Base-by-base conservation (phyloP, 805 yeast genomes). In the Zygoascus biomembranicola region DNA sequence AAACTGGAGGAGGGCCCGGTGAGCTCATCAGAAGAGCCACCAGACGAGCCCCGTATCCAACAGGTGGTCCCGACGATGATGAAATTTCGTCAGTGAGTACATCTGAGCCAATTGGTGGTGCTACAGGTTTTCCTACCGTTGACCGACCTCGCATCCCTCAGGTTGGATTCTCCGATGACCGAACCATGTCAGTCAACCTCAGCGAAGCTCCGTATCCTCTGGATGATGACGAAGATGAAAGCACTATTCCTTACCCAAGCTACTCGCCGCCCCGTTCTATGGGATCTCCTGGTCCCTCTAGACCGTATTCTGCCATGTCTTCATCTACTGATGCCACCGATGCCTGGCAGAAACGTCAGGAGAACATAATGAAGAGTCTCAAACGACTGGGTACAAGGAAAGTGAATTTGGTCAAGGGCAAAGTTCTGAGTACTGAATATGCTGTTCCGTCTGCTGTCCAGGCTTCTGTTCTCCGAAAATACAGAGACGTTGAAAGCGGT, bases 401-500 rank as follows among this genome's bases (percentile, higher is more conserved):
- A 52, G 72, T 71, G 59, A 69, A 69, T 50, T 65, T 71, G 14
- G 66, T 62, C 35, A 62, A 68, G 43, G 72, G 71, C 23, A 62
- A 61, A 50, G 69, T 66, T 28, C 68, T 63, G 61, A 60, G 66
- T 18, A 59, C 65, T 8, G 74, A 63, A 60, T 70, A 61, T 60
- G 72, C 64, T 9, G 75, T 71, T 16, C 76, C 76, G 6, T 61
- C 74, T 1, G 73, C 75, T 1, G 65, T 72, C 39, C 68, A 69
- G 51, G 61, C 67, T 55, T 67, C 73, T 1, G 61, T 69, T 31
- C 63, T 69, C 43, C 65, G 69, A 8, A 52, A 63, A 59, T 66
- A 71, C 57, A 58, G 63, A n/a, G 73, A 81, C 75, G 51, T 74
- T 63, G 63, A 81, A 72, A 5, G 68, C 67, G 66, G 73, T 5